phyloP scores from a whole-genome alignment of 768 basidiomycete species.

The Mrakia hoshinonis region DNA sequence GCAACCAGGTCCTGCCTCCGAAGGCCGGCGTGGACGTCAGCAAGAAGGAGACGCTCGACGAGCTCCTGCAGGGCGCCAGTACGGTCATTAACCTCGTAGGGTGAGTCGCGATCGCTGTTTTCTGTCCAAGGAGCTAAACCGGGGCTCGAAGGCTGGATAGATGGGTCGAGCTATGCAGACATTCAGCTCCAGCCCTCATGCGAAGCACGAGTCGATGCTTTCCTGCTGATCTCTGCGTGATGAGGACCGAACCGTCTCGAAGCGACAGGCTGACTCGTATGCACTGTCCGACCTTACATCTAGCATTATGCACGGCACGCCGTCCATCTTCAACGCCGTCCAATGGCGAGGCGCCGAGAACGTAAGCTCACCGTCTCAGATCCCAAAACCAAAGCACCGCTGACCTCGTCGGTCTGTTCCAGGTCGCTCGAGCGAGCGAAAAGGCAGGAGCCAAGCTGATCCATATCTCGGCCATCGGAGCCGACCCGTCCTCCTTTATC shows the following conservation, averaged over 20 bases:
- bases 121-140: too few relatives aligned
- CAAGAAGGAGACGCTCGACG: conserved; percentile 42
- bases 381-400: too few relatives aligned
- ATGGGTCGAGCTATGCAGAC: neutral
- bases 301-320: conserved; percentile 53
- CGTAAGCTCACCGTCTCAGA: conserved; percentile 45
- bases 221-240: too few relatives aligned
- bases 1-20: conserved; percentile 44
- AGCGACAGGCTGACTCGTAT: too few relatives aligned
- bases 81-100: conserved; percentile 61
- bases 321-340: conserved; percentile 52
- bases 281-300: too few relatives aligned
- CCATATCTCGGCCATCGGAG: conserved; percentile 68
- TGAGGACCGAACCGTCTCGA: too few relatives aligned
- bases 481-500: conserved; percentile 52
- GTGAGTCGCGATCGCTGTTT: too few relatives aligned
- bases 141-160: neutral
- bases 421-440: conserved; percentile 24
- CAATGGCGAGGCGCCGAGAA: conserved; percentile 62
- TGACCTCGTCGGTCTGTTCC: neutral
- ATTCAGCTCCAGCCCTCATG: neutral
- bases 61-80: conserved; percentile 51
- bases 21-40: conserved; percentile 51
- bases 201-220: too few relatives aligned
- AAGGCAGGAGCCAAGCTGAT: conserved; percentile 47